Evolutionary conservation across 1,139 yeast genomes (phyloP), one percentile per base, ranked within the genome.

Genomic region (Geotrichum aggregatum): DNA sequence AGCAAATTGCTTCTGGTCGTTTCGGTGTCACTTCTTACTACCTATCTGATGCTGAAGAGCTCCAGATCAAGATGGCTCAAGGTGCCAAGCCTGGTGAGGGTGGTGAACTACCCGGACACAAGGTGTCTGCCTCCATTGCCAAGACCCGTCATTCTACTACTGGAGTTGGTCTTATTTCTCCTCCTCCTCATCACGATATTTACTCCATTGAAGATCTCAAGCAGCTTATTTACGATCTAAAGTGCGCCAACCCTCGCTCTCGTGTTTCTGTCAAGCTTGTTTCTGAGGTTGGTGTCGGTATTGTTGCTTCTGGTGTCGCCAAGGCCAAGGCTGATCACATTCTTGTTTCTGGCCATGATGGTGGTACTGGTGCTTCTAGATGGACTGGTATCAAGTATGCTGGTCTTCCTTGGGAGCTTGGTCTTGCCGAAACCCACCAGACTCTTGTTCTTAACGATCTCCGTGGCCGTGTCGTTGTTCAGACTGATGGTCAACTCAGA

Each of bases 61-160:
- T 92, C 60, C 98, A 92, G 73, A 92, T 92, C 69, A 92, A 92
- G 74, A 89, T 92, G 94, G 98, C 98, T 8, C 98, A 92, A 73
- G 98, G 98, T 73, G 98, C 98, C 53, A 92, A 92, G 73, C 98
- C 98, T 8, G 98, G 98, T 76, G 98, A 92, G 76, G 98, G 98
- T 77, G 98, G 98, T 79, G 98, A 92, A 71, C 77, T 92, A 62
- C 97, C 98, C 44, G 97, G 96, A 56, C 86, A 87, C 74, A 92
- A 92, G 72, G 98, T 92, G 47, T 81, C 94, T 40, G 80, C 78
- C 52, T 80, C 81, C 49, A 92, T 92, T 73, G 98, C 96, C 52
- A 88, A 86, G 72, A 91, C 98, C 3, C 83, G 98, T 74, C 97
- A 91, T 70, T 89, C 97, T 0, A 92, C 98, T 48, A 88, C 95